These are phyloP conservation scores for Nepenthes mirabilis DNA, from an alignment of 148 eudicot genomes.

Conservation along the genomic window DNA sequence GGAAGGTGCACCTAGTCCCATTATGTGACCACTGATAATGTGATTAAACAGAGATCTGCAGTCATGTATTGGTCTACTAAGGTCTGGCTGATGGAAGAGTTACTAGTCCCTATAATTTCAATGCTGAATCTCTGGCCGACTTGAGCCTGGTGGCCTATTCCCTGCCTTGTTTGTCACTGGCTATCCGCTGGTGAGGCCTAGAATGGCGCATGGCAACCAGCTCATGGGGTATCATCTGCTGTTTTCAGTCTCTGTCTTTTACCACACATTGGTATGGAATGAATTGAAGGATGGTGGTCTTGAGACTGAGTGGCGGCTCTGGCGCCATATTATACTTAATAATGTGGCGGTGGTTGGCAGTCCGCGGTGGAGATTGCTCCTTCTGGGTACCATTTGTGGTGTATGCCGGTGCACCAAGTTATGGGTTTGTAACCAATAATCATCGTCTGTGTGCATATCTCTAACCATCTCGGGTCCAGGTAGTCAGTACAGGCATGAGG, in stretches of 20 bases:
- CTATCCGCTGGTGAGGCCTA: constrained; percentile 27
- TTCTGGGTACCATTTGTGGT: constrained; percentile 73
- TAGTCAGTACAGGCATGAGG: too few species aligned
- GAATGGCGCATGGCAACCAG: constrained; percentile 17
- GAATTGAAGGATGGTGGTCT: constrained; percentile 84
- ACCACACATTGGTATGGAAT: constrained; percentile 57
- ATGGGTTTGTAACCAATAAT: constrained; percentile 10
- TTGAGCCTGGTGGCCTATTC: constrained; percentile 66
- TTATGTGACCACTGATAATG: constrained; percentile 40
- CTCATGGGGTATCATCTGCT: constrained; percentile 22
- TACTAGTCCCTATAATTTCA: constrained; percentile 56
- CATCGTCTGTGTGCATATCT: too few species aligned
- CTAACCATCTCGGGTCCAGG: too few species aligned
- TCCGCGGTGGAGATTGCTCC: constrained; percentile 68
- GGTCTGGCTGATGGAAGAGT: constrained; percentile 75
- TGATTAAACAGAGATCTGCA: constrained; percentile 20
- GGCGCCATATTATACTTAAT: constrained; percentile 11
- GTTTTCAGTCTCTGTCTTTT: constrained; percentile 52
- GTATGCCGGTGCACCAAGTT: constrained; percentile 65
- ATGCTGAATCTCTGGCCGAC: constrained; percentile 60
- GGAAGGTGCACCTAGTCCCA: constrained; percentile 48
- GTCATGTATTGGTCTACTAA: constrained; percentile 35
- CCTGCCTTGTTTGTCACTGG: constrained; percentile 45
- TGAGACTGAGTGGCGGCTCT: constrained; percentile 14
- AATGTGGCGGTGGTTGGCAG: constrained; percentile 36